Conservation (phyloP, 805 yeast genomes). For the Lipomyces starkeyi region DNA sequence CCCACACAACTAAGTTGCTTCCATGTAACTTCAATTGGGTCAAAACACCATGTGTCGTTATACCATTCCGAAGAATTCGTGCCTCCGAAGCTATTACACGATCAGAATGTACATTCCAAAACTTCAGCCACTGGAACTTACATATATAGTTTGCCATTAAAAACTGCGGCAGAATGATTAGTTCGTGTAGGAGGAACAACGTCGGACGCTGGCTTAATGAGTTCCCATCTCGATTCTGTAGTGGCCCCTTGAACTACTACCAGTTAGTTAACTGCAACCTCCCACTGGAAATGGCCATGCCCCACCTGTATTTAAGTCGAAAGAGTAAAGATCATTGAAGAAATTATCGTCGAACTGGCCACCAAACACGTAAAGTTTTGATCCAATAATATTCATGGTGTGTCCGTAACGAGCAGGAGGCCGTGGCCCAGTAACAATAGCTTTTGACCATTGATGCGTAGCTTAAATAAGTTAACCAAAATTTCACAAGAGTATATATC, state of each 20-base stretch:
- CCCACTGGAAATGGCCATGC: background rate
- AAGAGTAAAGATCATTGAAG: conserved; percentile 83
- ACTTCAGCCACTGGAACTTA: background rate
- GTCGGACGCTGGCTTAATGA: conserved; percentile 58
- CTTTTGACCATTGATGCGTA: conserved; percentile 77
- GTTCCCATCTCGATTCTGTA: conserved; percentile 69
- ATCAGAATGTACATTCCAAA: background rate
- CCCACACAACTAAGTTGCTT: conserved; percentile 72
- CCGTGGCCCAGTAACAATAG: conserved; percentile 72
- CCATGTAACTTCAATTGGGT: conserved; percentile 75
- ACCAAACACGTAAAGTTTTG: conserved; percentile 81
- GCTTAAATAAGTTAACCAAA: conserved; percentile 44
- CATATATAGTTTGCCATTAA: conserved; percentile 76
- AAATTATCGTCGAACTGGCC: conserved; percentile 88
- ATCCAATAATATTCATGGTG: conserved; percentile 73
- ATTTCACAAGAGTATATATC: background rate
- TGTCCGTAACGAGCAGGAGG: conserved; percentile 97
- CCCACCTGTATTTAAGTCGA: conserved; percentile 71
- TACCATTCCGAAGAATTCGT: conserved; percentile 73
- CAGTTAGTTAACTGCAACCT: background rate
- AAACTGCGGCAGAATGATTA: conserved; percentile 86
- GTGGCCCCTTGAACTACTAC: background rate
- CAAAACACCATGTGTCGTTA: conserved; percentile 81
- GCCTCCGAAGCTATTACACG: conserved; percentile 72
- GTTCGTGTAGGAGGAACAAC: conserved; percentile 80